Evolutionary conservation across 2,329 filamentous ascomycete species (phyloP).

Genomic region (Verticillium longisporum): DNA sequence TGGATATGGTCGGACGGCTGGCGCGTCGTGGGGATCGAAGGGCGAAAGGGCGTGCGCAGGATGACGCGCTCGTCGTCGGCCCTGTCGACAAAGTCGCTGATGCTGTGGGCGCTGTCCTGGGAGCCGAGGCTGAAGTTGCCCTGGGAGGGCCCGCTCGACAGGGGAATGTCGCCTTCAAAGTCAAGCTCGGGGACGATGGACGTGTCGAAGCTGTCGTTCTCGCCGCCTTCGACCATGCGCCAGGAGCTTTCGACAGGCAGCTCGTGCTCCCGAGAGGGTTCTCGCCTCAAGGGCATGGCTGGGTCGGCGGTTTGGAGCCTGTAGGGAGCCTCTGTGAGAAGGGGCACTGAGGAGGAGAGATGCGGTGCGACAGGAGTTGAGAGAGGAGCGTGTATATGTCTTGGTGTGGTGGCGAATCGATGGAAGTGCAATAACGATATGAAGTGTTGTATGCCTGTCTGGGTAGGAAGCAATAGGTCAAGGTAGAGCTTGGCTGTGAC

Average conservation of each 20-base stretch:
- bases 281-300: constrained; percentile 7
- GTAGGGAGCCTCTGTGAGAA: too few species aligned
- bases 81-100: constrained; percentile 44
- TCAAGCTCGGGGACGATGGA: constrained; percentile 39
- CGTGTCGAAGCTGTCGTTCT: constrained; percentile 55
- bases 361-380: too few species aligned
- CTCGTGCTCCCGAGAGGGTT: constrained; percentile 13
- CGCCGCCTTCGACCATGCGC: constrained; percentile 53
- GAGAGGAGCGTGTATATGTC: too few species aligned
- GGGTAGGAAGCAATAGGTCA: background rate
- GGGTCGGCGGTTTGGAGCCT: background rate
- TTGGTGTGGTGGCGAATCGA: too few species aligned
- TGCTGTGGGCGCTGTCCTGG: constrained; percentile 40
- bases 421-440: too few species aligned
- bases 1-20: constrained; percentile 2
- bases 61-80: constrained; percentile 51
- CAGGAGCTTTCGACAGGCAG: constrained; percentile 48
- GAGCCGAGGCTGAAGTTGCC: constrained; percentile 36
- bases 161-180: constrained; percentile 29
- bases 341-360: too few species aligned
- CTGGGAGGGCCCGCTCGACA: constrained; percentile 36
- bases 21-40: constrained; percentile 36
- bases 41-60: constrained; percentile 46
- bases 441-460: too few species aligned
- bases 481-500: background rate